Evolutionary conservation across 148 eudicot species (phyloP), one percentile per base, ranked within the genome.

Genomic region (Mesembryanthemum crystallinum): DNA sequence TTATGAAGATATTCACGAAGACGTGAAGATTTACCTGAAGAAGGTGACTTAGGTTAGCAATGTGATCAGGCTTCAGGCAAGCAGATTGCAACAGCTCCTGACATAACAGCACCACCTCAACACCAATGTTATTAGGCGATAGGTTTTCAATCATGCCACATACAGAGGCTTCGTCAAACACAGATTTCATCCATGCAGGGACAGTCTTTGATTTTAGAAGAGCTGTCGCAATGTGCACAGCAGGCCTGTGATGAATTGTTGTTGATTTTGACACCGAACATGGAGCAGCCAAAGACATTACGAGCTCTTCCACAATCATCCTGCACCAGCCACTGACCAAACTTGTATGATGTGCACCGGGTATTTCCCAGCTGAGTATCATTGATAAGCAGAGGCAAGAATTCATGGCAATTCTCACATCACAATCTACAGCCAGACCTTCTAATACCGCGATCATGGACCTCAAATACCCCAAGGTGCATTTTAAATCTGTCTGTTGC

Each of bases 281-380:
- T 63, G 99, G 91, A 82, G 79, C 85, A 13, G 90, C 88, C 84
- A 92, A 79, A 65, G 88, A 90, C 89, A 85, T 82, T 71, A 86
- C 92, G 51, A 95, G 80, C 80, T 95, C 98, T 83, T 95, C 98
- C 32, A 89, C 89, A 74, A 95, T 88, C 75, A 90, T 76, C 80
- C 87, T 86, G 80, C 88, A 92, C 98, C 97, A 95, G 14, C 75
- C 83, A 69, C 81, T 78, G 68, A 60, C 69, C 54, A 80, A 75
- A 43, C 78, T 71, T 67, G 70, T 74, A 29, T 81, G 84, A 30
- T 43, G 52, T 12, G 61, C 51, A 33, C 82, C 80, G 15, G 78
- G 86, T 39, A 82, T 82, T 83, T 85, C 79, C 96, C 96, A 88
- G 28, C 89, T 77, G 68, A 87, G 80, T 76, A 89, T 78, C 71